Percentiles rank a stretch among this genome's conserved stretches.
These are phyloP conservation scores for Chlamydomonas reinhardtii DNA, from an alignment of 163 green algal species.

Conservation along the genomic window DNA sequence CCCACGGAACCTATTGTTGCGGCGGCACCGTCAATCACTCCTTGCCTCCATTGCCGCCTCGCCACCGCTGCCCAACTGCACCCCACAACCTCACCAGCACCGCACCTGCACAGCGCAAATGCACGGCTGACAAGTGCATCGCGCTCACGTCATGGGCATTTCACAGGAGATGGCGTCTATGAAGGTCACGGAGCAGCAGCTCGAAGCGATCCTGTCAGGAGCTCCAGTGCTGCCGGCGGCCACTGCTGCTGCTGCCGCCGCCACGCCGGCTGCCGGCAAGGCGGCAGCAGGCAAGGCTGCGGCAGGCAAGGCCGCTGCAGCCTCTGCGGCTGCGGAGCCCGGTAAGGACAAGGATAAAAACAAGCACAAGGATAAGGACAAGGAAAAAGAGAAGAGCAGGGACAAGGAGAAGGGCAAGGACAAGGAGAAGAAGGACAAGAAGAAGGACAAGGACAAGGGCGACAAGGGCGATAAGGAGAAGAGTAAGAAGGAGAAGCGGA, in stretches of 20 bases:
- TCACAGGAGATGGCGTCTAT: constrained; percentile 76
- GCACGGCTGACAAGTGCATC: too few species aligned
- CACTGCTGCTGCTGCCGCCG: neutral
- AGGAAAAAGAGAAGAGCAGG: neutral
- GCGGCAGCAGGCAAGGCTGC: neutral
- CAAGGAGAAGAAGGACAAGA: neutral
- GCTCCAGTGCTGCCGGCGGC: too few species aligned
- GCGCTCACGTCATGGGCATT: too few species aligned
- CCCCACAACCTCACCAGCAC: too few species aligned
- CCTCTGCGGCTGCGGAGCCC: neutral
- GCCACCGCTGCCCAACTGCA: too few species aligned
- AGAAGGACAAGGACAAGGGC: constrained; percentile 5
- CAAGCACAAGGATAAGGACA: neutral
- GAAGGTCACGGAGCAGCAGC: constrained; percentile 54
- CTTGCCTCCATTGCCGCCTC: too few species aligned
- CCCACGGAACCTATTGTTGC: too few species aligned
- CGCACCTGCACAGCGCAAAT: too few species aligned
- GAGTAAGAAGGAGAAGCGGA: neutral
- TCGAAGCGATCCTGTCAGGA: neutral
- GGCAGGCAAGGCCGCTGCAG: neutral
- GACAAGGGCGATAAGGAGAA: neutral
- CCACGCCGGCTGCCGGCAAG: neutral
- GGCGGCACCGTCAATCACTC: too few species aligned
- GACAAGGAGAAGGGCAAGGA: neutral
- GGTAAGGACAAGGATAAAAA: neutral